Base-by-base conservation (phyloP, 1,284 basidiomycete species). In the Peniophora sp. region DNA sequence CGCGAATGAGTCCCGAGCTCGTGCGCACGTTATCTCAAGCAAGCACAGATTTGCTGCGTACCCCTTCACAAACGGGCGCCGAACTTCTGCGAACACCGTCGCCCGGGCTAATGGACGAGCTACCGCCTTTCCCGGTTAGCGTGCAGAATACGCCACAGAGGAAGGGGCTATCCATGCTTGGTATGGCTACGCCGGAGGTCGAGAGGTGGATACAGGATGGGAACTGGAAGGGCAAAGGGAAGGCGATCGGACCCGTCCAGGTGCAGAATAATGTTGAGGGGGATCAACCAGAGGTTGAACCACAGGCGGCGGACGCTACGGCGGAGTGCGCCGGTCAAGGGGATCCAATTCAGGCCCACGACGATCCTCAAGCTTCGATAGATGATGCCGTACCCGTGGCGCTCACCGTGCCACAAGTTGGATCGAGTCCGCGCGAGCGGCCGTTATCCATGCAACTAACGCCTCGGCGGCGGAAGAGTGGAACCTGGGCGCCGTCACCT, bases 371-470 rank as follows among this genome's bases (percentile, higher is more conserved):
- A 47, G 24, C 17, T n/a, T n/a, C 50, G 24, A 20, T 39, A 6
- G 27, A 43, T 1, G 62, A 62, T 8, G 56, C 62, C 22, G 54
- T 39, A 3, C 54, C 52, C 3, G 51, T 53, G n/a, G 48, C 27
- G 23, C 54, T 52, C 37, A 57, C 55, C 12, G 58, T 53, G 42
- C 52, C 44, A 47, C 24, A 34, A 27, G 50, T 47, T 57, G 55
- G n/a, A 55, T 54, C 24, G 55, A 56, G 22, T 53, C 62, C 24
- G 54, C 53, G 52, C 15, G 39, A 43, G 18, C 55, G 52, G 46
- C 43, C 52, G 24, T 59, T 79, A 53, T 74, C 75, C 22, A 67
- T 85, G 68, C 81, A 84, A 57, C 66, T 85, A 34, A 83, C 83
- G 1, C 83, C 83, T 10, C 71, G 74, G 27, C 72, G 79, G 18